Percentiles rank a stretch among this genome's conserved stretches.
phyloP scores from a whole-genome alignment of 2,329 filamentous ascomycete genomes.

The Mariannaea sp. region DNA sequence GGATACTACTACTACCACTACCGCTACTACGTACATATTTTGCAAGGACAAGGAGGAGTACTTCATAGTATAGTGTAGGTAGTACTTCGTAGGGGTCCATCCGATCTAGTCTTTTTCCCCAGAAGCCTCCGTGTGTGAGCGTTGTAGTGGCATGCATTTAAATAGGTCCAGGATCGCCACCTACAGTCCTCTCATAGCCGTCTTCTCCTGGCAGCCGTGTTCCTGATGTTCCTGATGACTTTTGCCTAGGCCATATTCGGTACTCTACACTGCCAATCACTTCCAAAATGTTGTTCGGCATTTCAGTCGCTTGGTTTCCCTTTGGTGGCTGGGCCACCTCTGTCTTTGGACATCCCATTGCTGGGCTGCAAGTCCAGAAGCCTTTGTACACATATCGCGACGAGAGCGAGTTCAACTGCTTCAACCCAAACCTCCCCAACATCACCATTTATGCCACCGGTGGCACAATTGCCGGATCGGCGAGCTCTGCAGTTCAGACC shows the following conservation, averaged over 20 bases:
- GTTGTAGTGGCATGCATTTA: slow-evolving; percentile 31
- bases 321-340: slow-evolving; percentile 35
- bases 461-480: slow-evolving; percentile 63
- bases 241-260: too few species aligned
- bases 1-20: too few species aligned
- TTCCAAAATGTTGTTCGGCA: background rate
- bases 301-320: slow-evolving; percentile 28
- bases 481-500: slow-evolving; percentile 52
- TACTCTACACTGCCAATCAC: background rate
- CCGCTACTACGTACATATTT: too few species aligned
- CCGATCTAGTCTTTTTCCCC: slow-evolving; percentile 11
- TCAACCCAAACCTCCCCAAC: slow-evolving; percentile 50
- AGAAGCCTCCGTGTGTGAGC: slow-evolving; percentile 12
- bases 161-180: slow-evolving; percentile 28
- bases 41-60: slow-evolving; percentile 9
- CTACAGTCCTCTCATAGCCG: slow-evolving; percentile 20
- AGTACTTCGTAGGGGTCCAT: too few species aligned
- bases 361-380: slow-evolving; percentile 2
- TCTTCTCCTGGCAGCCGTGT: slow-evolving; percentile 16
- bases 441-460: slow-evolving; percentile 62
- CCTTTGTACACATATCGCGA: slow-evolving; percentile 17
- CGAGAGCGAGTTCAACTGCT: slow-evolving; percentile 33
- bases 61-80: too few species aligned
- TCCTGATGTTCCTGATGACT: too few species aligned
- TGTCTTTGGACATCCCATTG: slow-evolving; percentile 34